Percentiles rank a stretch among this genome's conserved stretches.
These are phyloP conservation scores for Agrostemma githago DNA, from an alignment of 148 eudicot species.

Conservation along the genomic window DNA sequence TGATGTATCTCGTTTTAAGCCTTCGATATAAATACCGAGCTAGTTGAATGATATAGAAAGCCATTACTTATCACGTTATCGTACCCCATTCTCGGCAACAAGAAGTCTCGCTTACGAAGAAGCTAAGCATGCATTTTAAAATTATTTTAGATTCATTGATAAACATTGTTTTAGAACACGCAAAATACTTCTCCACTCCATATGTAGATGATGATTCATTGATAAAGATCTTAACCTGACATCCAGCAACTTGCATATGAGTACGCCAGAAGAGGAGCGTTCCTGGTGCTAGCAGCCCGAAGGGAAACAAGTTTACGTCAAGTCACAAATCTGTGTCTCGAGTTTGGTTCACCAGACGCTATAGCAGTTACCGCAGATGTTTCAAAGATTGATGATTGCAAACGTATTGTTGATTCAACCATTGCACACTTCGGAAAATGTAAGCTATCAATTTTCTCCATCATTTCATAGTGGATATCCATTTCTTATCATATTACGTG, in stretches of 20 bases:
- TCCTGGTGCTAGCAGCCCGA: constrained; percentile 28
- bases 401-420: constrained; percentile 22
- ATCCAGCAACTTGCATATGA: constrained; percentile 59
- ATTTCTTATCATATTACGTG: too few relatives aligned
- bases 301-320: constrained; percentile 22
- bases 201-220: background rate
- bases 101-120: too few relatives aligned
- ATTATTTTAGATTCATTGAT: too few relatives aligned
- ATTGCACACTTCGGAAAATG: constrained; percentile 23
- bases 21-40: too few relatives aligned
- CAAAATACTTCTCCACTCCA: background rate
- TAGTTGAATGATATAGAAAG: too few relatives aligned
- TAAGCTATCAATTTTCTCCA: constrained; percentile 8
- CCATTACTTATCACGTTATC: too few relatives aligned
- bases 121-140: too few relatives aligned
- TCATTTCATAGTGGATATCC: background rate
- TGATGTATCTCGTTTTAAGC: too few relatives aligned
- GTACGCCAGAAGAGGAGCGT: constrained; percentile 62
- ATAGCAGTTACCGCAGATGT: constrained; percentile 24
- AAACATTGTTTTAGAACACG: too few relatives aligned
- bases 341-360: constrained; percentile 27
- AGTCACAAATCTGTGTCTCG: constrained; percentile 18
- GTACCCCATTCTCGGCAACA: too few relatives aligned
- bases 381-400: constrained; percentile 26
- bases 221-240: background rate